Evolutionary conservation across 768 basidiomycete species (phyloP).

Genomic region (Podaxis sp.): DNA sequence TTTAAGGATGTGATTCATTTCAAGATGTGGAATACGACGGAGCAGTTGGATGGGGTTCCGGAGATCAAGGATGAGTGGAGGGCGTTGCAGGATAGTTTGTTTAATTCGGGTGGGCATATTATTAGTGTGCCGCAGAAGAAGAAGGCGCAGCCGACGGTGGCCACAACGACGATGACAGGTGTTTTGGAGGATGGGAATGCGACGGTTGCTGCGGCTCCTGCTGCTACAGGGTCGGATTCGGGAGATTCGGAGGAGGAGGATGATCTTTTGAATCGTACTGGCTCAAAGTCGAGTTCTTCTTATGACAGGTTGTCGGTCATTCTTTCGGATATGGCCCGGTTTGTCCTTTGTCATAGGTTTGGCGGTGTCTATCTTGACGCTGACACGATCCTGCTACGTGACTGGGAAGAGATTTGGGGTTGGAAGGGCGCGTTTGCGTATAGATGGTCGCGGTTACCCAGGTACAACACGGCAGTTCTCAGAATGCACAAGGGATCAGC

Average conservation of each 20-base stretch:
- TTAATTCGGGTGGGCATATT: constrained; percentile 83
- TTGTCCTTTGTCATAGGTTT: constrained; percentile 88
- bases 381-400: constrained; percentile 86
- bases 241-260: constrained; percentile 46
- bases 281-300: constrained; percentile 80
- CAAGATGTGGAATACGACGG: constrained; percentile 96
- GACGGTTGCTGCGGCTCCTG: constrained; percentile 38
- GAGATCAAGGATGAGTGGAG: constrained; percentile 92
- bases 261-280: constrained; percentile 67
- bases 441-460: constrained; percentile 87
- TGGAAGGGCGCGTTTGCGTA: constrained; percentile 95
- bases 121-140: constrained; percentile 51
- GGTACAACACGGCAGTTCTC: constrained; percentile 92
- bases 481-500: constrained; percentile 87
- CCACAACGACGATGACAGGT: constrained; percentile 15
- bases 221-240: not conserved
- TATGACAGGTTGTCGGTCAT: constrained; percentile 93
- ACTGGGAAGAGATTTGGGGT: constrained; percentile 97
- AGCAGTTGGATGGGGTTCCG: constrained; percentile 82
- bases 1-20: constrained; percentile 89
- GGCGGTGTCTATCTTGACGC: constrained; percentile 95
- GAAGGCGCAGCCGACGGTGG: constrained; percentile 17
- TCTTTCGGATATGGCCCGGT: constrained; percentile 95
- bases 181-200: constrained; percentile 30
- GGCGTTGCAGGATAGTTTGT: constrained; percentile 61